A percentile compares a stretch with the other conserved stretches of the same genome.
phyloP scores from a whole-genome alignment of 176 grass and related monocot species.

The Cenchrus purpureus region DNA sequence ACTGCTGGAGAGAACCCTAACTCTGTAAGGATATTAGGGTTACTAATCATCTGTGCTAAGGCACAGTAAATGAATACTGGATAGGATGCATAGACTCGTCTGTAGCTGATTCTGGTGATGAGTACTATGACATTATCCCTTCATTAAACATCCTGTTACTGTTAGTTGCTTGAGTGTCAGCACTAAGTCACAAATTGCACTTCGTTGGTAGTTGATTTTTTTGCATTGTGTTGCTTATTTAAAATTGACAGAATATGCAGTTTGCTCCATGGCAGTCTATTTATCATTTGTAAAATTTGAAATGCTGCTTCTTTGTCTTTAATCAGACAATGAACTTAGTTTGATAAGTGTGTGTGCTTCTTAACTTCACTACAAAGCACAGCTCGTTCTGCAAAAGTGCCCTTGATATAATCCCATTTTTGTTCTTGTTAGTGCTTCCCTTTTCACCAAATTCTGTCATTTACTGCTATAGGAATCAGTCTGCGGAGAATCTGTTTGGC shows the following conservation, averaged over 20 bases:
- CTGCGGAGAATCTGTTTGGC: constrained; percentile 84
- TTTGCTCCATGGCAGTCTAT: background rate
- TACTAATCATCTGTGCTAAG: constrained; percentile 29
- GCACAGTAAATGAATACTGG: background rate
- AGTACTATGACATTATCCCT: background rate
- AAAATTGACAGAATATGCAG: constrained; percentile 5
- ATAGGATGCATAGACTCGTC: background rate
- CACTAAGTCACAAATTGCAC: background rate
- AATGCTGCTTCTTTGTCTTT: background rate
- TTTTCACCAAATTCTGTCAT: constrained; percentile 21
- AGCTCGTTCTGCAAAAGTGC: background rate
- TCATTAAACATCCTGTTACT: background rate
- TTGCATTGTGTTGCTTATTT: constrained; percentile 8
- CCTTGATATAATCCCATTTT: background rate
- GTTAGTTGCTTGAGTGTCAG: background rate
- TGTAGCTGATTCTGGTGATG: constrained; percentile 1
- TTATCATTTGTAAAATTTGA: background rate
- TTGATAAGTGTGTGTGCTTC: background rate
- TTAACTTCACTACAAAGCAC: constrained; percentile 15
- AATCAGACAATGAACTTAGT: background rate
- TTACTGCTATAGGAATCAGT: constrained; percentile 70
- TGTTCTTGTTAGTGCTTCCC: constrained; percentile 8
- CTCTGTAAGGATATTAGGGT: background rate
- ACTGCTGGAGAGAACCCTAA: background rate
- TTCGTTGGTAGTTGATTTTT: constrained; percentile 11